Base-by-base conservation (phyloP, 352 stramenopile genomes). In the Phytopythium helicoides region DNA sequence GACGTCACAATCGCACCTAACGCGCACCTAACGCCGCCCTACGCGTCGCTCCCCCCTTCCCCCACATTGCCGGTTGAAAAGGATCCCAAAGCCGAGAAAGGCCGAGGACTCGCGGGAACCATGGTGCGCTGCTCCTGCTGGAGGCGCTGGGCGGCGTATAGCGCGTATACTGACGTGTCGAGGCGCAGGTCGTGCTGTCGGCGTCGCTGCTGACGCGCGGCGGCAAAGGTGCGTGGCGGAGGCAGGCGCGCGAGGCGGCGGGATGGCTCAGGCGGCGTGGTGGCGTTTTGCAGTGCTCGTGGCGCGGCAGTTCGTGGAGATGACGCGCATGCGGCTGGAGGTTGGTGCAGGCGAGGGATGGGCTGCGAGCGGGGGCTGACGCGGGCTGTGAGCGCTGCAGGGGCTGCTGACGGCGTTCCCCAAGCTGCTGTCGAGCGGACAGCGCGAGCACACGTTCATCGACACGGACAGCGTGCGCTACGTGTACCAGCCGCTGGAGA, bases 391-490 rank as follows among this genome's bases (percentile, higher is more conserved):
- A 12, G 19, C 33, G 3, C 9, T 42, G 19, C 47, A 92, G 81
- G 97, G 97, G 37, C 78, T 99, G n/a, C 70, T 99, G 35, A 97
- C 97, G 19, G 97, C 97, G 11, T 99, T 99, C 66, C 97, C 97
- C 0, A 99, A 99, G 78, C 83, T 99, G 19, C 76, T 99, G 55
- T 97, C 95, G 14, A 95, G 86, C 47, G 89, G 89, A 37, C 77
- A 76, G 35, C 83, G 85, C 34, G 96, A 99, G 73, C 97, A 99
- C 81, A 99, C 97, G 58, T 99, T 98, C 69, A 98, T 99, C 50
- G 97, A 99, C 67, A 99, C 97, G 38, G 97, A 99, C 54, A 97
- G 86, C 52, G 97, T 99, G 49, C 82, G 85, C 52, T 99, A 99
- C 58, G 96, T 99, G 52, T 99, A 99, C 73, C 97, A 99, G 63